Evolutionary conservation across 139 green algal genomes (phyloP).

Genomic region (Dunaliella primolecta): DNA sequence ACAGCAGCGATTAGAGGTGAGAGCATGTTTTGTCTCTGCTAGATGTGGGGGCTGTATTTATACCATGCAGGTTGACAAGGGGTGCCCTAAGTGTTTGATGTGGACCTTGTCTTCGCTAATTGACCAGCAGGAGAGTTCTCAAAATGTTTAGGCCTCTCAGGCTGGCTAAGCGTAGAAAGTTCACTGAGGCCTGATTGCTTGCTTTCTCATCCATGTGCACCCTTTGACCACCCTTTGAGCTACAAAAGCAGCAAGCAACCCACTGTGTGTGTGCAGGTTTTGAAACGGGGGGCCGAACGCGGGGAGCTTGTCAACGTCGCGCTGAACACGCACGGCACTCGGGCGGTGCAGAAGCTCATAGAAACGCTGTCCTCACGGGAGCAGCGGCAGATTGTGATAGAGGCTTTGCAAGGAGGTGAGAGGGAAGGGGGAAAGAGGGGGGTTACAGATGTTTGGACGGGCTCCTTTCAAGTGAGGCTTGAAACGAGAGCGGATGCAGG

Average conservation of each 20-base stretch:
- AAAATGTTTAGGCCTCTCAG: too few relatives aligned
- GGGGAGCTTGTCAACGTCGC: constrained; percentile 82
- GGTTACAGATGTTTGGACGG: not conserved
- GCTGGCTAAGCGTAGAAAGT: too few relatives aligned
- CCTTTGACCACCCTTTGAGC: too few relatives aligned
- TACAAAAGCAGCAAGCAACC: too few relatives aligned
- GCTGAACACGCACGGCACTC: constrained; percentile 95
- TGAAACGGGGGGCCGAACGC: constrained; percentile 72
- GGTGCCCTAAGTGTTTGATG: too few relatives aligned
- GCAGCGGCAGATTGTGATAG: constrained; percentile 79
- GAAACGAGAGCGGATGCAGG: too few relatives aligned
- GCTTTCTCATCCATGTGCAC: too few relatives aligned
- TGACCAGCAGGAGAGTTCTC: too few relatives aligned
- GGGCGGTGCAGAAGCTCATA: constrained; percentile 96
- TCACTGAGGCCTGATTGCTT: too few relatives aligned
- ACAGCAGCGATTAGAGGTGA: constrained; percentile 76
- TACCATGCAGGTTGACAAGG: not conserved
- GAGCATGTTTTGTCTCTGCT: not conserved
- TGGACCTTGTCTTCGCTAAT: too few relatives aligned
- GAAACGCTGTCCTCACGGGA: constrained; percentile 77
- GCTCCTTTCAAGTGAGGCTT: too few relatives aligned
- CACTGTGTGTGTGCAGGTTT: too few relatives aligned
- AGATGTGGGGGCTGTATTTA: not conserved
- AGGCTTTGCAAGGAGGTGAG: constrained; percentile 57
- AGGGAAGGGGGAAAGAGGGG: not conserved